Evolutionary conservation across 2,329 filamentous ascomycete species (phyloP).

Genomic region (Trichoderma sp.): DNA sequence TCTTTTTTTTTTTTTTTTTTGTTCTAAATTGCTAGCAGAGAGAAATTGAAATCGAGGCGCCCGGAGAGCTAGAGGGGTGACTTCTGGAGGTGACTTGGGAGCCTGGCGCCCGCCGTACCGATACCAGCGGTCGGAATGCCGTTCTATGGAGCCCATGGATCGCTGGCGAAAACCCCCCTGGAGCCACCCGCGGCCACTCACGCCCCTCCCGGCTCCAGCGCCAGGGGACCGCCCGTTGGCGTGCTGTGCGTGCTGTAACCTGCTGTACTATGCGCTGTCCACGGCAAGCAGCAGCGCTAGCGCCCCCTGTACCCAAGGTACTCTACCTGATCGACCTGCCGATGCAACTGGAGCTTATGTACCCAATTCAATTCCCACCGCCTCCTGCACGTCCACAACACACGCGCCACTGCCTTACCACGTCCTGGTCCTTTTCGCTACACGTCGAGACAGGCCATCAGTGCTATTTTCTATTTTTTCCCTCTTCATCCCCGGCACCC

Average conservation of each 20-base stretch:
- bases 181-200: not conserved
- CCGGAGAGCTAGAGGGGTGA: constrained; percentile 2
- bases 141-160: not conserved
- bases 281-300: constrained; percentile 14
- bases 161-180: not conserved
- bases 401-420: constrained; percentile 5
- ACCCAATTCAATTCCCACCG: constrained; percentile 16
- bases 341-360: not conserved
- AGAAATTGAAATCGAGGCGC: not conserved
- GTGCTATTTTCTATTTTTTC: constrained; percentile 16
- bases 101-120: not conserved
- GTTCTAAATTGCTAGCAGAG: not conserved
- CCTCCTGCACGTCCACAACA: constrained; percentile 17
- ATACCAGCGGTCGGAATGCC: constrained; percentile 1
- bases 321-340: constrained; percentile 7
- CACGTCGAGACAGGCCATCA: constrained; percentile 2
- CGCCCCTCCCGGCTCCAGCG: not conserved
- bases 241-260: constrained; percentile 17
- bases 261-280: constrained; percentile 15
- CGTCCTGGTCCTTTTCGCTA: constrained; percentile 19
- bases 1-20: not conserved
- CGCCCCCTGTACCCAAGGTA: not conserved
- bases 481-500: constrained; percentile 16
- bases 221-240: constrained; percentile 3
- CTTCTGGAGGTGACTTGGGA: not conserved